phyloP scores from a whole-genome alignment of 2,329 filamentous ascomycete species.

The Didymella glomerata region DNA sequence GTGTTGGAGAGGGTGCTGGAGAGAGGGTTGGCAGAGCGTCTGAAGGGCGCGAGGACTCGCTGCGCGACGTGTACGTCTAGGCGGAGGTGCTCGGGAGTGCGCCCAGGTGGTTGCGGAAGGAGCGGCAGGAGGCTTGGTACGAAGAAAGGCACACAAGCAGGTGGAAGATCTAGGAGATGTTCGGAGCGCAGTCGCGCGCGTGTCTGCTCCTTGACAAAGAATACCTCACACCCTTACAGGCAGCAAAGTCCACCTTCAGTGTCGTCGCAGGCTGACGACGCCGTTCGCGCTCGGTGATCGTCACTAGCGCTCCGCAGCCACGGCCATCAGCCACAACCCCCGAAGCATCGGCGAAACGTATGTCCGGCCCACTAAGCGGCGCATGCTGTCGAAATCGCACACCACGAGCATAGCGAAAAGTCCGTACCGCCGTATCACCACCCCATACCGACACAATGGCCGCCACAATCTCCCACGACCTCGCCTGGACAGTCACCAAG shows the following conservation, averaged over 20 bases:
- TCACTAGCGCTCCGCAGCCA: neutral
- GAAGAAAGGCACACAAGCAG: conserved; percentile 15
- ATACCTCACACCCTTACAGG: conserved; percentile 5
- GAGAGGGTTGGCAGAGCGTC: neutral
- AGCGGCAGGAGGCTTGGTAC: conserved; percentile 12
- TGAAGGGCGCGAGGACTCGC: neutral
- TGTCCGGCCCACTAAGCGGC: neutral
- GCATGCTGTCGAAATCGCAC: conserved; percentile 17
- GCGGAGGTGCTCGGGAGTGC: conserved; percentile 32
- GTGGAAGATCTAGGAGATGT: neutral
- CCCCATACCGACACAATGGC: conserved; percentile 56
- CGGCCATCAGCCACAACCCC: conserved; percentile 13
- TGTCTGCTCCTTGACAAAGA: neutral
- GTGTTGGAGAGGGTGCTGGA: neutral
- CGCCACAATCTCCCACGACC: conserved; percentile 78
- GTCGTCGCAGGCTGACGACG: conserved; percentile 4
- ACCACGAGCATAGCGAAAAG: conserved; percentile 27
- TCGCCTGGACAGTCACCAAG: conserved; percentile 94
- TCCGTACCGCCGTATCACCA: conserved; percentile 34
- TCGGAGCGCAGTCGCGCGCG: neutral
- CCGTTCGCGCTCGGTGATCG: conserved; percentile 26
- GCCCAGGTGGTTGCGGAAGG: conserved; percentile 15
- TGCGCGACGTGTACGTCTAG: conserved; percentile 2
- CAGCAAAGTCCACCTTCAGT: conserved; percentile 1
- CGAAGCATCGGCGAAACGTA: neutral